A percentile compares a stretch with the other conserved stretches of the same genome.
Conservation (phyloP, 1,284 basidiomycete species). For the Kwoniella shivajii region DNA sequence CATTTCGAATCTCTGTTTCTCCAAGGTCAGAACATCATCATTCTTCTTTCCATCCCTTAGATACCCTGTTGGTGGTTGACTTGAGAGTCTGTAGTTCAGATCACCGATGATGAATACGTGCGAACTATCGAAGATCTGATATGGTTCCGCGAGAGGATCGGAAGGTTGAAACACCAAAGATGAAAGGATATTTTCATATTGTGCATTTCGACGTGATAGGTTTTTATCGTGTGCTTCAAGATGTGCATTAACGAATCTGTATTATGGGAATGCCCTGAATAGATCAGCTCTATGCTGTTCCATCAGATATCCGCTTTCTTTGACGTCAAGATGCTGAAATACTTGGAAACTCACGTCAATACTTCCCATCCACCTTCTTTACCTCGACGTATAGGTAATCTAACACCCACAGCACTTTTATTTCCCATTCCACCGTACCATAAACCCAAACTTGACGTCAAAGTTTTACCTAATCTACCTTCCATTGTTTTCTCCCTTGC, state of each 20-base stretch:
- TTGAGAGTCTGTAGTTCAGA: constrained; percentile 79
- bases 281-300: background rate
- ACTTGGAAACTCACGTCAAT: constrained; percentile 67
- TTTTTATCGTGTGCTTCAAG: constrained; percentile 79
- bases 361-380: constrained; percentile 65
- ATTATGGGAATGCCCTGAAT: constrained; percentile 6
- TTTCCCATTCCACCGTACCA: constrained; percentile 75
- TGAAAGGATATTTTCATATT: constrained; percentile 77
- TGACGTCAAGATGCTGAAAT: background rate
- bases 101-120: constrained; percentile 87
- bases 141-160: constrained; percentile 54
- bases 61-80: constrained; percentile 57
- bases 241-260: constrained; percentile 91
- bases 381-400: constrained; percentile 67
- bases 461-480: constrained; percentile 38
- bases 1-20: constrained; percentile 64
- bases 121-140: constrained; percentile 75
- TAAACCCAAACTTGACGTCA: constrained; percentile 37
- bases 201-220: constrained; percentile 69
- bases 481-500: constrained; percentile 42
- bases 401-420: constrained; percentile 89
- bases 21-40: constrained; percentile 53
- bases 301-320: too few species aligned
- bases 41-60: constrained; percentile 35
- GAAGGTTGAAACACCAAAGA: constrained; percentile 75